A percentile compares a stretch with the other conserved stretches of the same genome.
These are phyloP conservation scores for Sarocladium brachiariae DNA, from an alignment of 2,329 filamentous ascomycete species.

Conservation along the genomic window DNA sequence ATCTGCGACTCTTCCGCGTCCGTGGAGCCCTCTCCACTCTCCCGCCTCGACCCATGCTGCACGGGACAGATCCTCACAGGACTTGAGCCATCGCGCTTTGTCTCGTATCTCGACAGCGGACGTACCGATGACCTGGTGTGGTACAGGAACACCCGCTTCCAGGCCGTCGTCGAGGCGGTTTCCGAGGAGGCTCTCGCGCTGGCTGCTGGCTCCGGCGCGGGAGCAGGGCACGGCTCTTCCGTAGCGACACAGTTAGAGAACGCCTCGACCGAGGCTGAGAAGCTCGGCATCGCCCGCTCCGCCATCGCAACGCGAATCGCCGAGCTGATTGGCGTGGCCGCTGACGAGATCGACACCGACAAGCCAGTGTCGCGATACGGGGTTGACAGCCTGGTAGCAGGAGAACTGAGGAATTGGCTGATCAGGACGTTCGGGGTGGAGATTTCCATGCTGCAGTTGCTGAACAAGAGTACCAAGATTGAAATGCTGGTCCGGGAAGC, in stretches of 20 bases:
- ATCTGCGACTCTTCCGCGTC: conserved; percentile 11
- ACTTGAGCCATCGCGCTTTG: conserved; percentile 18
- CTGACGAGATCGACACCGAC: no score
- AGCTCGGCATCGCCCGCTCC: conserved; percentile 8
- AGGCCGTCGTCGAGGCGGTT: neutral
- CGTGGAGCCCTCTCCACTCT: neutral
- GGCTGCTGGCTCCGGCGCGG: neutral
- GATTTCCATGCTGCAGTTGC: neutral
- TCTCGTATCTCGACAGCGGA: conserved; percentile 15
- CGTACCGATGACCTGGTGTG: conserved; percentile 13
- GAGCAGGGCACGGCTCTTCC: neutral
- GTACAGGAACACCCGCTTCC: neutral
- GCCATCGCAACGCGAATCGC: no score
- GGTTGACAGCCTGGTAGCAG: no score
- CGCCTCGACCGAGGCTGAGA: neutral
- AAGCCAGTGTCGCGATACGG: no score
- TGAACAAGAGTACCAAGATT: neutral
- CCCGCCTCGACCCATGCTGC: neutral
- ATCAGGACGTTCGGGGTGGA: neutral
- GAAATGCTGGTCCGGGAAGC: neutral
- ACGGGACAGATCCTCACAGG: conserved; percentile 19
- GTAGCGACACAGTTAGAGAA: conserved; percentile 5
- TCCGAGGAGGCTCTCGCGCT: neutral
- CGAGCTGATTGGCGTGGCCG: no score
- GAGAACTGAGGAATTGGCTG: no score